Evolutionary conservation across 768 basidiomycete species (phyloP).

Genomic region (Pleurotus ostreatus): DNA sequence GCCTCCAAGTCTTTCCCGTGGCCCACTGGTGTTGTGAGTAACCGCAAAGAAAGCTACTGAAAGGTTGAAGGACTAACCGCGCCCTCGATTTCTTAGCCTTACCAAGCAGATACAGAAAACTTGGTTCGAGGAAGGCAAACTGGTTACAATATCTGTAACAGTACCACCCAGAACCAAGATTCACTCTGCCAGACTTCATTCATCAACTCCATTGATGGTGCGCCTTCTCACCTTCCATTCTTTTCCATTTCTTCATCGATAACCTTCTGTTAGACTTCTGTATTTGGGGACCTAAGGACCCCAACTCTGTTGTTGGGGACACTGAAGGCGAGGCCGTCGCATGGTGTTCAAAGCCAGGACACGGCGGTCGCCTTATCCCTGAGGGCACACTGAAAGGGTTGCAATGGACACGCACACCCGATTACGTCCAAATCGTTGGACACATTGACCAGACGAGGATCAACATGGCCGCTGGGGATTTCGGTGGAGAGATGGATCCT

Average conservation of each 20-base stretch:
- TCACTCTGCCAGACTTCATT: slow-evolving; percentile 60
- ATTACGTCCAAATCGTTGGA: slow-evolving; percentile 62
- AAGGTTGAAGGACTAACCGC: not conserved
- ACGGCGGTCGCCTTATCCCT: slow-evolving; percentile 73
- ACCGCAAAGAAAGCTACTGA: too few species aligned
- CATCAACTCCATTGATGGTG: slow-evolving; percentile 51
- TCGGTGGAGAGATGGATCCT: slow-evolving; percentile 68
- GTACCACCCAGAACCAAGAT: slow-evolving; percentile 47
- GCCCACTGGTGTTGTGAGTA: not conserved
- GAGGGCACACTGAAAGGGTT: slow-evolving; percentile 61
- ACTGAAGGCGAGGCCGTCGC: slow-evolving; percentile 71
- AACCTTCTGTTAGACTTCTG: slow-evolving; percentile 62
- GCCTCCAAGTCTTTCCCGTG: slow-evolving; percentile 1
- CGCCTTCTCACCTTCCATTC: not conserved
- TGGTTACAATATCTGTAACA: slow-evolving; percentile 60
- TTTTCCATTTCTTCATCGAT: not conserved
- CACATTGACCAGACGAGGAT: slow-evolving; percentile 68
- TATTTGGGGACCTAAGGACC: slow-evolving; percentile 56
- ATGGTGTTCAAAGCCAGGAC: slow-evolving; percentile 72
- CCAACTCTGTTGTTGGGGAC: slow-evolving; percentile 53
- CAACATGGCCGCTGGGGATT: slow-evolving; percentile 52
- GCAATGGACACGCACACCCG: slow-evolving; percentile 62
- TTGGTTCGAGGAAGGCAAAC: slow-evolving; percentile 47
- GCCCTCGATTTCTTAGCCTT: slow-evolving; percentile 34
- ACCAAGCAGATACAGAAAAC: slow-evolving; percentile 41